Evolutionary conservation across 768 basidiomycete species (phyloP).

Genomic region (Suillus subaureus): DNA sequence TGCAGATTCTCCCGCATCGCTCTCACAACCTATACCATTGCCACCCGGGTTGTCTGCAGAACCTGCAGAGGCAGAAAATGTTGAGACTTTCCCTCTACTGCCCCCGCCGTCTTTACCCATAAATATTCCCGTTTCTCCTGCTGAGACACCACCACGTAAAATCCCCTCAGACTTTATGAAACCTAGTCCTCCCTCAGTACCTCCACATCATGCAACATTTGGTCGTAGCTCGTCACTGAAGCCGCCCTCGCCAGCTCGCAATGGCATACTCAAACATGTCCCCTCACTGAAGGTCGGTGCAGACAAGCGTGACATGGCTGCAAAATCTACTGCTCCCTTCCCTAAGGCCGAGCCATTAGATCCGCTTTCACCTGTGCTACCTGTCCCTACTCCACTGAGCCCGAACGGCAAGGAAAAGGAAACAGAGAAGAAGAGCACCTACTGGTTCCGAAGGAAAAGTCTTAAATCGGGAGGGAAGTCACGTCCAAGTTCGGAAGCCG

Average conservation of each 20-base stretch:
- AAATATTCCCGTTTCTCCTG: slow-evolving; percentile 15
- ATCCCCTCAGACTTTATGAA: slow-evolving; percentile 20
- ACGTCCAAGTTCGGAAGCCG: slow-evolving; percentile 26
- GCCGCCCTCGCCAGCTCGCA: slow-evolving; percentile 21
- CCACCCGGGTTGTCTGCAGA: slow-evolving; percentile 42
- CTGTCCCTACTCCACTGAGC: slow-evolving; percentile 32
- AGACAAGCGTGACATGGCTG: slow-evolving; percentile 21
- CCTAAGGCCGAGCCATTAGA: slow-evolving; percentile 23
- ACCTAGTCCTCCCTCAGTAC: slow-evolving; percentile 16
- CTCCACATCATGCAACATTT: slow-evolving; percentile 12
- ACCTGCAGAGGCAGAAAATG: slow-evolving; percentile 18
- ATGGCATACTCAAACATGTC: slow-evolving; percentile 29
- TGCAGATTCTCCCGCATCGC: slow-evolving; percentile 28
- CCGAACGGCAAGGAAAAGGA: slow-evolving; percentile 36
- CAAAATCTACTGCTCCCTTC: slow-evolving; percentile 21
- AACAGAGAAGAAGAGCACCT: slow-evolving; percentile 40
- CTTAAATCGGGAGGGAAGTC: slow-evolving; percentile 20
- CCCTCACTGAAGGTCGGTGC: slow-evolving; percentile 20
- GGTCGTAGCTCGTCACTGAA: slow-evolving; percentile 20
- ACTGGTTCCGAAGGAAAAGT: slow-evolving; percentile 34
- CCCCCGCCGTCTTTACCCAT: slow-evolving; percentile 25
- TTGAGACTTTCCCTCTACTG: slow-evolving; percentile 19
- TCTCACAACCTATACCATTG: slow-evolving; percentile 25
- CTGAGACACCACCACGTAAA: slow-evolving; percentile 28
- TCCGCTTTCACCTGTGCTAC: slow-evolving; percentile 28